phyloP scores from a whole-genome alignment of 129 eudicot genomes.

The Pittosporum tobira region DNA sequence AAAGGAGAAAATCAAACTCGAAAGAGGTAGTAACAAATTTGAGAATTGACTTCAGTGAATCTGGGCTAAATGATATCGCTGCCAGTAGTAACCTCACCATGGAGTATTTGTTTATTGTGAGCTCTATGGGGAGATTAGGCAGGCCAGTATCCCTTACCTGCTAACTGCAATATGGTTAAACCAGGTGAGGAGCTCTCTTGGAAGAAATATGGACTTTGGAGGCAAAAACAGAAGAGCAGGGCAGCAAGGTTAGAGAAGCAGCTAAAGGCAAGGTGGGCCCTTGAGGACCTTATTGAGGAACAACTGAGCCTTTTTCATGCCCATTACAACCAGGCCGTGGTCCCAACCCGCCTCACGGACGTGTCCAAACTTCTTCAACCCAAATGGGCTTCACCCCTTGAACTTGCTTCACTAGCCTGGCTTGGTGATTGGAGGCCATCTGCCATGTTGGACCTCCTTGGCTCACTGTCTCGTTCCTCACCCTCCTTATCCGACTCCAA shows the following conservation, averaged over 20 bases:
- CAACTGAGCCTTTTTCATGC: conserved; percentile 48
- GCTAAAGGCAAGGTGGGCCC: conserved; percentile 52
- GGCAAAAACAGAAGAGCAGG: conserved; percentile 46
- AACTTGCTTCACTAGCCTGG: conserved; percentile 71
- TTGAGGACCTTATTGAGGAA: conserved; percentile 63
- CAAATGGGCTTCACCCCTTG: conserved; percentile 54
- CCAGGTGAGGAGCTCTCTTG: conserved; percentile 43
- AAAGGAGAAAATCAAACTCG: too few relatives aligned
- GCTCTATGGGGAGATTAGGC: background rate
- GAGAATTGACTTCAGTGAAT: background rate
- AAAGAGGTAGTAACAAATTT: too few relatives aligned
- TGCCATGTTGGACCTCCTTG: conserved; percentile 62
- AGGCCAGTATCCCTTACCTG: background rate
- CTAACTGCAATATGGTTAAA: conserved; percentile 1
- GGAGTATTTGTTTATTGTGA: background rate
- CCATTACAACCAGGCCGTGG: conserved; percentile 50
- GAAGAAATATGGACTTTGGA: conserved; percentile 47
- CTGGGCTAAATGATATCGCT: background rate
- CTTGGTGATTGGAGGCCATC: conserved; percentile 96
- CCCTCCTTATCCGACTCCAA: conserved; percentile 37
- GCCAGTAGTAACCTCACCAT: too few relatives aligned
- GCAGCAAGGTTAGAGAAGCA: conserved; percentile 74
- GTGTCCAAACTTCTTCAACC: conserved; percentile 74
- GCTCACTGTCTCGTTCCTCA: conserved; percentile 38
- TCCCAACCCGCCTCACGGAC: conserved; percentile 49